phyloP scores from a whole-genome alignment of 306 rosid genomes.

The Cicer cuneatum region DNA sequence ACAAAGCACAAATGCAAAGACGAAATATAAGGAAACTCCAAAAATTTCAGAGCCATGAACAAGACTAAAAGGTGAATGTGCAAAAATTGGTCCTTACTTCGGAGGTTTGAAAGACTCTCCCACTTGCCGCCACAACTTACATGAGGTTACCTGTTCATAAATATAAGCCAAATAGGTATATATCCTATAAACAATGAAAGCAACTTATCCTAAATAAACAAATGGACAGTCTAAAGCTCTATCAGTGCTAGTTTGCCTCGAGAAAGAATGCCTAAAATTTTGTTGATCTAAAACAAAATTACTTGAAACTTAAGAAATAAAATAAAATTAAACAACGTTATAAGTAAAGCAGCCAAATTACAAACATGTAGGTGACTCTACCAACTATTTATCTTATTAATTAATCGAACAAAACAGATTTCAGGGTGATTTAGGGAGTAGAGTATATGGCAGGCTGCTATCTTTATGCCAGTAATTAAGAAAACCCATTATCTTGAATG shows the following conservation, averaged over 20 bases:
- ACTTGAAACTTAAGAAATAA: slow-evolving; percentile 31
- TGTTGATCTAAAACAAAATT: slow-evolving; percentile 11
- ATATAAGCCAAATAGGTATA: slow-evolving; percentile 42
- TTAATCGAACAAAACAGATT: slow-evolving; percentile 29
- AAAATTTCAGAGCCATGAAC: slow-evolving; percentile 22
- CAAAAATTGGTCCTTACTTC: slow-evolving; percentile 63
- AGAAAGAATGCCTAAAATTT: slow-evolving; percentile 28
- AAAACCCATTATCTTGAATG: slow-evolving; percentile 25
- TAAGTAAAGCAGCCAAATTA: slow-evolving; percentile 23
- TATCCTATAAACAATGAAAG: slow-evolving; percentile 42
- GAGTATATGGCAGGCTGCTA: slow-evolving; percentile 29
- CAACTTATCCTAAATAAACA: slow-evolving; percentile 34
- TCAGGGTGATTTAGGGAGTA: slow-evolving; percentile 2
- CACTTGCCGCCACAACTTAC: slow-evolving; percentile 98
- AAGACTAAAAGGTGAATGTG: slow-evolving; percentile 34
- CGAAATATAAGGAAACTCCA: slow-evolving; percentile 26
- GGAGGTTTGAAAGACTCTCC: slow-evolving; percentile 99
- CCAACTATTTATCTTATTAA: slow-evolving; percentile 5
- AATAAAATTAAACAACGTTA: slow-evolving; percentile 5
- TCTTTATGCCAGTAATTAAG: background rate
- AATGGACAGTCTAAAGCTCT: slow-evolving; percentile 14
- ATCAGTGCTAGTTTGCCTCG: slow-evolving; percentile 26
- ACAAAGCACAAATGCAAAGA: slow-evolving; percentile 24
- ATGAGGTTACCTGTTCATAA: slow-evolving; percentile 82
- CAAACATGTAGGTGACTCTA: slow-evolving; percentile 13